Percentiles rank a stretch among this genome's conserved stretches.
phyloP scores from a whole-genome alignment of 2,329 filamentous ascomycete species.

The Tricladium varicosporioides region DNA sequence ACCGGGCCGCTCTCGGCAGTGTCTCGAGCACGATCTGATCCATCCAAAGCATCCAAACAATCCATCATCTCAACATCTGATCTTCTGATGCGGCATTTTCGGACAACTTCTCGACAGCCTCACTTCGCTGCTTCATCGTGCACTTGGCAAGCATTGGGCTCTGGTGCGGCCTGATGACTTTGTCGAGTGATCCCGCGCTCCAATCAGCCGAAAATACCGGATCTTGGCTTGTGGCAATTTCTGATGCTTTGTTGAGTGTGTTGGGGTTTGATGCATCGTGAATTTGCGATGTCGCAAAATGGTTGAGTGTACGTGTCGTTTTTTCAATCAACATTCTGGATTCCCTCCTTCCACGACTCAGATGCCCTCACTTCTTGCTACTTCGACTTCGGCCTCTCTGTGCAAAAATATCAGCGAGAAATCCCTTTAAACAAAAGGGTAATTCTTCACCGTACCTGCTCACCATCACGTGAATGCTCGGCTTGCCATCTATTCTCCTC shows the following conservation, averaged over 20 bases:
- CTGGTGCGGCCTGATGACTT: neutral
- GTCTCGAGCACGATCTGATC: neutral
- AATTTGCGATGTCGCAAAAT: neutral
- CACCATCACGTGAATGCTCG: constrained; percentile 16
- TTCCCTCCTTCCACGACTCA: neutral
- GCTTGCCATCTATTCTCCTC: constrained; percentile 29
- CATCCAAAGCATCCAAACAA: neutral
- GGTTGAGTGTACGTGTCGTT: neutral
- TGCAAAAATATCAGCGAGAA: neutral
- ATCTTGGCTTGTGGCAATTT: too few relatives aligned
- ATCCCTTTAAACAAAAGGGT: neutral
- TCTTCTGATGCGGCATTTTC: neutral
- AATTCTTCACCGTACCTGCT: neutral
- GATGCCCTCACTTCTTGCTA: neutral
- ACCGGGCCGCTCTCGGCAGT: too few relatives aligned
- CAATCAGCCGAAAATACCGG: too few relatives aligned
- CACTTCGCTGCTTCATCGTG: neutral
- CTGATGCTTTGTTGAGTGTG: too few relatives aligned
- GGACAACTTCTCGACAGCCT: neutral
- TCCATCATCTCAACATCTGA: neutral
- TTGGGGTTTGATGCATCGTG: neutral
- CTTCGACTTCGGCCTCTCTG: neutral
- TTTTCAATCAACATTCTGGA: neutral
- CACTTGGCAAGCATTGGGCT: neutral
- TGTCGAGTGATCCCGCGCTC: neutral